Evolutionary conservation across 225 moss, liverwort and hornwort species (phyloP), one percentile per base, ranked within the genome.

Genomic region (Marchantia polymorpha): DNA sequence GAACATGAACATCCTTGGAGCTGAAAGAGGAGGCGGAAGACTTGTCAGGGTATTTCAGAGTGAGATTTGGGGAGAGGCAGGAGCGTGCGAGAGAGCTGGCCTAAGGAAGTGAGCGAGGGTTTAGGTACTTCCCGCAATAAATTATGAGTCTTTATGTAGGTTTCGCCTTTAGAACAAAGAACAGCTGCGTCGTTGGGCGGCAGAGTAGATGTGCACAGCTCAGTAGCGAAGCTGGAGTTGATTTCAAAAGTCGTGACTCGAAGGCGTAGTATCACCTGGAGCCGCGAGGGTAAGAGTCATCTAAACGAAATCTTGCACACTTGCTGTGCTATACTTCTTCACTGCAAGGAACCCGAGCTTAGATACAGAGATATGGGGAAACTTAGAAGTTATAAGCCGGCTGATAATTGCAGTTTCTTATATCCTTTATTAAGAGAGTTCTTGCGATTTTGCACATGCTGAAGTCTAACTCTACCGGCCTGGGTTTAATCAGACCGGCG

Each of bases 271-370:
- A 78, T 75, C 39, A 66, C 46, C n/a, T 82, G 48, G 23, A 51
- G 27, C 75, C n/a, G 66, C 50, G 70, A 64, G 55, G 76, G 81
- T 52, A 46, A 22, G 72, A 65, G 78, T 54, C 74, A 49, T 30
- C 75, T 56, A 79, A 20, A 74, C 39, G 31, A 60, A 85, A 79
- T 65, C 69, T 56, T 78, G 51, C 66, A 49, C 31, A 82, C 70
- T 75, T 77, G 10, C 70, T 74, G 76, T 60, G 50, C 46, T 58
- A 26, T 55, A 10, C n/a, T 68, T 72, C 15, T n/a, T 10, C 52
- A 22, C 5, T 3, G 1, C 52, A 55, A 55, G 10, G 30, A 39
- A n/a, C 30, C 74, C 11, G 12, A 15, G 26, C 55, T 56, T 26
- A 23, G 73, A 55, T 16, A 14, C 51, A n/a, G 25, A 52, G 6